Base-by-base conservation (phyloP, 768 basidiomycete genomes). In the Trametes punicea region DNA sequence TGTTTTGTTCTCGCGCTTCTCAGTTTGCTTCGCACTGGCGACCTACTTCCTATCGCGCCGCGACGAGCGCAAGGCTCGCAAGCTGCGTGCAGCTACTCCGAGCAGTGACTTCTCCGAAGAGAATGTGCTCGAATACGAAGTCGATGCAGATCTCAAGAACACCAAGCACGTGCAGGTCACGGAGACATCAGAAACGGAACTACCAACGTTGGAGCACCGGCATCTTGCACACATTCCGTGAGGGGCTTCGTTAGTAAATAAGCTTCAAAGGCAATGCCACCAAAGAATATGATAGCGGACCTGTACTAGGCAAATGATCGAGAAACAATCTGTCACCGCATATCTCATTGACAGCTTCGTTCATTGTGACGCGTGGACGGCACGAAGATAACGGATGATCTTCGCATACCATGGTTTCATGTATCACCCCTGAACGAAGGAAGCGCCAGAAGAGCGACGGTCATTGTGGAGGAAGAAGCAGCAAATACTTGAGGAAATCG, bases 21-120 rank as follows among this genome's bases (percentile, higher is more conserved):
- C 48, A 71, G 69, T 71, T 46, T 61, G 30, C 31, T 65, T 68
- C 34, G 69, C 68, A 13, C 56, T 71, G 46, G 13, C 60, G 1
- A 67, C 67, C 2, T 49, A 62, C 5, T 62, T 53, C 46, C 56
- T 71, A 20, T 64, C 65, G 42, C 60, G 59, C 5, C 64, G 70
- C 15, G 70, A 71, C 55, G 57, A 64, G 30, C 65, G 69, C 21
- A 59, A 55, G 16, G 66, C 62, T 8, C 40, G 25, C 13, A 46
- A 55, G 57, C 40, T 15, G 10, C 40, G 48, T 2, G 48, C 18
- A 18, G 51, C 42, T 25, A 48, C 50, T 8, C 36, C 40, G 0
- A 21, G 31, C 5, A 59, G 58, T 44, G 58, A 59, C 20, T 52
- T 48, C 29, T 57, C 56, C 2, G 57, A 58, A 5, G 57, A 53